Evolutionary conservation across 1,284 basidiomycete genomes (phyloP), one percentile per base, ranked within the genome.

Genomic region (Apiotrichum mycotoxinovorans): DNA sequence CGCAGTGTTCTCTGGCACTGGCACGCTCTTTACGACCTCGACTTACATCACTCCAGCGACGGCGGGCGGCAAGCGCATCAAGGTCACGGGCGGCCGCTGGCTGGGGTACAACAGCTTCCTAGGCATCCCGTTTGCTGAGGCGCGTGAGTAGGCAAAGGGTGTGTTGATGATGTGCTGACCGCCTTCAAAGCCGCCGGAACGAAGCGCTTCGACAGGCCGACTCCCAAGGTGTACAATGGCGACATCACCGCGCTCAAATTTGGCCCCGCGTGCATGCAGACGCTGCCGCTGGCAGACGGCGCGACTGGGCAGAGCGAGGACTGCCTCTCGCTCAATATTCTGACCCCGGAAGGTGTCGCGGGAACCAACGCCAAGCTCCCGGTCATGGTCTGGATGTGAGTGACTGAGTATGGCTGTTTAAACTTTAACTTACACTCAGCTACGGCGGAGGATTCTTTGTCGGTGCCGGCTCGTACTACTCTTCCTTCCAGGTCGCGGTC

Each of bases 301-400:
- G 54, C 34, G 17, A 30, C 43, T 15, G 42, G 60, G 3, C 48
- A 65, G 14, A 67, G 64, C 23, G 79, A 80, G 54, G 76, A 80
- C 61, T 80, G 79, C 63, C 64, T 79, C 34, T 70, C 66, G 46
- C 62, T 80, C 41, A 78, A 79, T 56, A 67, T 80, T 27, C 75
- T 66, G 42, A 61, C 62, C 23, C 69, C 71, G 1, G 33, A 56
- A 20, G 67, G 65, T 1, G 49, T 54, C 1, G 63, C 61, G 20
- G 62, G 52, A 15, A 38, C 43, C 8, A 44, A 58, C 15, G 57
- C 56, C 27, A 65, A 52, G 33, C 53, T 78, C 18, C 77, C 79
- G 2, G 77, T 79, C 40, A 62, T 69, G 63, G 63, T 69, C 0
- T 68, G 60, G 60, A 54, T 69, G 64, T 68, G 27, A 64, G 64